phyloP scores from a whole-genome alignment of 768 basidiomycete species.

The Phylloporus arenicola region DNA sequence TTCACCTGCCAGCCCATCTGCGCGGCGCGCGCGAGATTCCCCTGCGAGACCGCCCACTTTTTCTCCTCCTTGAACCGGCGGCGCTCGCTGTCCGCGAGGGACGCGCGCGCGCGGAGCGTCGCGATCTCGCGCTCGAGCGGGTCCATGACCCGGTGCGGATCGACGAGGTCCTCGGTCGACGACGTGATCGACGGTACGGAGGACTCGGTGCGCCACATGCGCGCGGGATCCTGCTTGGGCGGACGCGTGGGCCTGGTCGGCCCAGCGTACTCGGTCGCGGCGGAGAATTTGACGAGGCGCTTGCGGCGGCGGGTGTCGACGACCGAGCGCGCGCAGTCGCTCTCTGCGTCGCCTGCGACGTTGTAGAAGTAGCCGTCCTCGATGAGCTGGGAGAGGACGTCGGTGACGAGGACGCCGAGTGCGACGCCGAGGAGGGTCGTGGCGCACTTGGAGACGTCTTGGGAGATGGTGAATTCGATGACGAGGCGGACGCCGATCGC shows the following conservation, averaged over 20 bases:
- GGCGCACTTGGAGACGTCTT: conserved; percentile 51
- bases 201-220: conserved; percentile 31
- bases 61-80: conserved; percentile 80
- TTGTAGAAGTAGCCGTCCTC: conserved; percentile 41
- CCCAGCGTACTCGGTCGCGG: conserved; percentile 31
- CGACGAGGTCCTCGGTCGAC: conserved; percentile 60
- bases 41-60: conserved; percentile 81
- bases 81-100: conserved; percentile 77
- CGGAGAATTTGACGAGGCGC: conserved; percentile 44
- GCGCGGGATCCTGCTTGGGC: conserved; percentile 25
- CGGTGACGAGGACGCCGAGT: conserved; percentile 65
- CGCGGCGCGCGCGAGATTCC: conserved; percentile 65
- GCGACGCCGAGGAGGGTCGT: conserved; percentile 62
- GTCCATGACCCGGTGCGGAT: conserved; percentile 51
- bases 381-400: conserved; percentile 62
- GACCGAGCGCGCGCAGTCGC: conserved; percentile 11
- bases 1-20: conserved; percentile 85
- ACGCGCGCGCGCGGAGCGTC: conserved; percentile 67
- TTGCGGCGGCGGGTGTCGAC: conserved; percentile 29
- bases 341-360: conserved; percentile 19
- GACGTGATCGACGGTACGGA: conserved; percentile 51
- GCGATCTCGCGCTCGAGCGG: conserved; percentile 73
- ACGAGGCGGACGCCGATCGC: conserved; percentile 58
- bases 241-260: conserved; percentile 23
- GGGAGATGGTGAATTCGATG: conserved; percentile 52